phyloP scores from a whole-genome alignment of 352 stramenopile species.

The Phytophthora rubi region DNA sequence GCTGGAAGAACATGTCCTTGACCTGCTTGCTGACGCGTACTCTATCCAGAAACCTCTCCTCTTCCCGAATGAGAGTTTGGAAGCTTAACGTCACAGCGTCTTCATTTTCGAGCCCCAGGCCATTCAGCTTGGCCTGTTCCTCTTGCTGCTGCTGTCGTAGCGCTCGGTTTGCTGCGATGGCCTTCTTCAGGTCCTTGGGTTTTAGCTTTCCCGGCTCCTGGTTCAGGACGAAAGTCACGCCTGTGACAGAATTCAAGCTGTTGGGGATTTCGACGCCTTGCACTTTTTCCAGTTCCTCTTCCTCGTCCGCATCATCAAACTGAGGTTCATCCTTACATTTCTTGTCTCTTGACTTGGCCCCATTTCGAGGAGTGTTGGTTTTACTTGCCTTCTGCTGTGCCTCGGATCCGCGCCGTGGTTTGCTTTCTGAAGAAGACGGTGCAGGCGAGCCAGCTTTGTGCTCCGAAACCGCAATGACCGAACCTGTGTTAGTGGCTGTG shows the following conservation, averaged over 20 bases:
- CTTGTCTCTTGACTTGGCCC: slow-evolving; percentile 8
- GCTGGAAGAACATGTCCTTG: slow-evolving; percentile 87
- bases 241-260: slow-evolving; percentile 59
- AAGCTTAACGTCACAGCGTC: slow-evolving; percentile 49
- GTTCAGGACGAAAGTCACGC: slow-evolving; percentile 88
- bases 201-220: slow-evolving; percentile 91
- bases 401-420: slow-evolving; percentile 7
- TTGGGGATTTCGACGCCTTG: slow-evolving; percentile 73
- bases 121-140: slow-evolving; percentile 58
- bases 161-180: slow-evolving; percentile 80
- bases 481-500: slow-evolving; percentile 9
- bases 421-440: slow-evolving; percentile 12
- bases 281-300: slow-evolving; percentile 43
- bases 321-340: slow-evolving; percentile 17
- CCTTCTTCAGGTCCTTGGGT: slow-evolving; percentile 90
- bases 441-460: slow-evolving; percentile 1
- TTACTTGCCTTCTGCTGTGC: slow-evolving; percentile 14
- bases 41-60: slow-evolving; percentile 49
- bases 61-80: slow-evolving; percentile 58
- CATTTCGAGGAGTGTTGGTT: slow-evolving; percentile 2
- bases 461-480: slow-evolving; percentile 1
- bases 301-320: slow-evolving; percentile 13
- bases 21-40: slow-evolving; percentile 45
- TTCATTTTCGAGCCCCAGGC: slow-evolving; percentile 8
- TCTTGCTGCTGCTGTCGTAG: slow-evolving; percentile 71